These are phyloP conservation scores for Elongisporangium prolatum DNA, from an alignment of 352 stramenopile genomes.

Conservation along the genomic window DNA sequence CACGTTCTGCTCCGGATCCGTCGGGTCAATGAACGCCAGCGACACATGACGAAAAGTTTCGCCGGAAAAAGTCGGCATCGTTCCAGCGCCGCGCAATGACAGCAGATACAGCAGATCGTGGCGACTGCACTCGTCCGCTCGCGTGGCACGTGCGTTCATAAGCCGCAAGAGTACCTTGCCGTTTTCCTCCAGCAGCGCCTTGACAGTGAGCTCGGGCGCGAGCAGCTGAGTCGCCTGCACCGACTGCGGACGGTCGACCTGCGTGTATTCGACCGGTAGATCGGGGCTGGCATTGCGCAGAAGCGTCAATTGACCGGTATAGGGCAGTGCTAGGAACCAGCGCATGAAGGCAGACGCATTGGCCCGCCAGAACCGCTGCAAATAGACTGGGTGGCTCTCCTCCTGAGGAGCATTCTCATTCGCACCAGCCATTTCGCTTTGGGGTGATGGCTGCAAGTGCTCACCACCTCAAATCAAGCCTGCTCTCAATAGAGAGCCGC, in stretches of 20 bases:
- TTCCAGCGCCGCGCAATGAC: conserved; percentile 45
- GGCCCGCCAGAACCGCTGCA: conserved; percentile 69
- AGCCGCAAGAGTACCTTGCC: conserved; percentile 73
- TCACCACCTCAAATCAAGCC: not conserved
- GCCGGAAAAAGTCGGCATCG: conserved; percentile 85
- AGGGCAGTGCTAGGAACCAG: conserved; percentile 77
- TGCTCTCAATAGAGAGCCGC: not conserved
- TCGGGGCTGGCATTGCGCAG: conserved; percentile 78
- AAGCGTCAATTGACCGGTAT: conserved; percentile 68
- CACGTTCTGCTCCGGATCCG: conserved; percentile 68
- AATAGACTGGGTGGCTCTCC: conserved; percentile 41
- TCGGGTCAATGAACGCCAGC: conserved; percentile 73
- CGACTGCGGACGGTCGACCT: conserved; percentile 25
- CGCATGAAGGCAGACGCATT: conserved; percentile 80
- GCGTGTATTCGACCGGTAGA: conserved; percentile 56
- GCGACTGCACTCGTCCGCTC: conserved; percentile 63
- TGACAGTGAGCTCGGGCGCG: conserved; percentile 66
- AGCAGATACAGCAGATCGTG: conserved; percentile 72
- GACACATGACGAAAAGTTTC: conserved; percentile 73
- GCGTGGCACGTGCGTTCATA: conserved; percentile 69
- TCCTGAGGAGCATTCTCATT: conserved; percentile 13
- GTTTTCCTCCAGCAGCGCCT: conserved; percentile 71
- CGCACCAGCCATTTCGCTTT: conserved; percentile 25
- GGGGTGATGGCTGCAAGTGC: not conserved
- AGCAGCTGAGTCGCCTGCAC: conserved; percentile 50